Percentiles rank a stretch among this genome's conserved stretches.
Conservation (phyloP, 768 basidiomycete species). For the Tubosaeta sp. region DNA sequence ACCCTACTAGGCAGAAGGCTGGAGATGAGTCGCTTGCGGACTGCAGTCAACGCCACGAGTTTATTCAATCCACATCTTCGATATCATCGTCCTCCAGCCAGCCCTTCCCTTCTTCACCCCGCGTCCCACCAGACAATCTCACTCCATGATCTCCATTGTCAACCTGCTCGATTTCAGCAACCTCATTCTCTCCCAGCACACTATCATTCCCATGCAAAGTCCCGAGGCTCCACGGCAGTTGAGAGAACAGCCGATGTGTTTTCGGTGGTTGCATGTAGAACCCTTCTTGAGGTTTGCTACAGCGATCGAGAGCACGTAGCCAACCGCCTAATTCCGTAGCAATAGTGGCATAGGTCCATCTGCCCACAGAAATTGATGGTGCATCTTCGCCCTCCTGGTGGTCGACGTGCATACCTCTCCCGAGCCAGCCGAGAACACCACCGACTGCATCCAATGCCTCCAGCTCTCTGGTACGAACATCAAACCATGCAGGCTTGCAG, state of each 20-base stretch:
- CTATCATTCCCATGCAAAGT: constrained; percentile 10
- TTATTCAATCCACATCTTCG: constrained; percentile 39
- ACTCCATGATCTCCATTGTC: constrained; percentile 33
- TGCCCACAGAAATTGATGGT: constrained; percentile 25
- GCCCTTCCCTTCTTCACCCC: constrained; percentile 31
- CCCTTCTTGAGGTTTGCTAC: not conserved
- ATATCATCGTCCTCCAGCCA: constrained; percentile 62
- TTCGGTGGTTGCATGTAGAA: constrained; percentile 9
- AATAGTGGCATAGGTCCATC: constrained; percentile 51
- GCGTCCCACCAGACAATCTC: constrained; percentile 24
- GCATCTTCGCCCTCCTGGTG: constrained; percentile 4
- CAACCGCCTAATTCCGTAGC: constrained; percentile 57
- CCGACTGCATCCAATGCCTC: constrained; percentile 58
- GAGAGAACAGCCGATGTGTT: constrained; percentile 51
- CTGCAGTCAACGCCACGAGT: not conserved
- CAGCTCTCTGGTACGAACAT: constrained; percentile 49
- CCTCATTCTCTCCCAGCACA: constrained; percentile 27
- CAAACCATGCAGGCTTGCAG: constrained; percentile 86
- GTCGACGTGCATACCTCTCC: constrained; percentile 23
- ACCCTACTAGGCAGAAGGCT: too few species aligned
- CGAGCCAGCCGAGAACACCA: constrained; percentile 55
- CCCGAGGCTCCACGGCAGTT: constrained; percentile 41
- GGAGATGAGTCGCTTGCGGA: too few species aligned
- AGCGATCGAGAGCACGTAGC: constrained; percentile 44
- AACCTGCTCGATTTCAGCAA: constrained; percentile 23